A percentile compares a stretch with the other conserved stretches of the same genome.
phyloP scores from a whole-genome alignment of 805 yeast species.

The Yarrowia sp. region DNA sequence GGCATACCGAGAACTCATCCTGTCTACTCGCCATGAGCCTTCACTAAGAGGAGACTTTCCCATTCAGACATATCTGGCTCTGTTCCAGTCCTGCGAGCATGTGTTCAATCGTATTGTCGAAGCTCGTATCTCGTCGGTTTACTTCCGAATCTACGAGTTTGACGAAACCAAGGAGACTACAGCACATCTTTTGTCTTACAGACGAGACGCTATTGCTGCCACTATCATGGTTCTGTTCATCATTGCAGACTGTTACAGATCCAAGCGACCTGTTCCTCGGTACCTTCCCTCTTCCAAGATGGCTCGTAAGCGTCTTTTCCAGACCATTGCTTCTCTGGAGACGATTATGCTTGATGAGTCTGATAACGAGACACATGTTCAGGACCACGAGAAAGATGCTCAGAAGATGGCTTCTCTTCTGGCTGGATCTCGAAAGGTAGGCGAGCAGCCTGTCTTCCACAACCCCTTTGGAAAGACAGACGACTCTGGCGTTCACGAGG shows the following conservation, averaged over 20 bases:
- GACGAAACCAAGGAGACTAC: constrained; percentile 53
- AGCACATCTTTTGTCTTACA: constrained; percentile 52
- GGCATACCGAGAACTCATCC: constrained; percentile 53
- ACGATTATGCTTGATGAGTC: constrained; percentile 15
- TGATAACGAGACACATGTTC: constrained; percentile 16
- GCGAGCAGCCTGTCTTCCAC: constrained; percentile 22
- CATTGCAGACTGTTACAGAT: constrained; percentile 54
- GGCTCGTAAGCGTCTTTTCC: constrained; percentile 55
- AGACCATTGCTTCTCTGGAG: constrained; percentile 52
- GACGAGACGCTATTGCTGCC: constrained; percentile 59
- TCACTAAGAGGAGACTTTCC: constrained; percentile 52
- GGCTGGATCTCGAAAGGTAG: constrained; percentile 37
- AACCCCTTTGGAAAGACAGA: constrained; percentile 26
- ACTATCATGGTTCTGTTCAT: constrained; percentile 56
- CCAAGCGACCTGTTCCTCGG: constrained; percentile 52
- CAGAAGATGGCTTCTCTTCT: constrained; percentile 21
- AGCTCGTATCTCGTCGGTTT: constrained; percentile 58
- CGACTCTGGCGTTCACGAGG: constrained; percentile 3
- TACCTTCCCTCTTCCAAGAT: constrained; percentile 57
- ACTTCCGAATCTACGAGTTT: constrained; percentile 56
- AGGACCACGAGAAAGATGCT: constrained; percentile 13
- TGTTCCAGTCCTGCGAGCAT: constrained; percentile 53
- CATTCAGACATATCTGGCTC: constrained; percentile 47
- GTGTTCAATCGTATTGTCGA: constrained; percentile 56
- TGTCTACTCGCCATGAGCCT: constrained; percentile 52